A percentile compares a stretch with the other conserved stretches of the same genome.
These are phyloP conservation scores for Setaria viridis DNA, from an alignment of 202 grass and related monocot genomes.

Conservation along the genomic window DNA sequence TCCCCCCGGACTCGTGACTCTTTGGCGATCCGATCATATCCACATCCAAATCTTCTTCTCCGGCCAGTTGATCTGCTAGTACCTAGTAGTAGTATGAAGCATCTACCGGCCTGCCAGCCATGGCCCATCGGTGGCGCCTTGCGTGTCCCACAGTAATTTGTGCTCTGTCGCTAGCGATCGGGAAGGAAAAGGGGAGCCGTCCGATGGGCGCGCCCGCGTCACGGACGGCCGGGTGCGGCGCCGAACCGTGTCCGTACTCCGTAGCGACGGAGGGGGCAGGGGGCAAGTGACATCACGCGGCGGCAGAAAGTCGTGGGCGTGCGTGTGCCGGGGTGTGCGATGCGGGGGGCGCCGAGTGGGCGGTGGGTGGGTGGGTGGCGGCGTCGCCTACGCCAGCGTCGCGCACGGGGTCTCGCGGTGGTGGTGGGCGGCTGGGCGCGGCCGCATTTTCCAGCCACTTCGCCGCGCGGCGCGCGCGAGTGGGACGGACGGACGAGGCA, in stretches of 20 bases:
- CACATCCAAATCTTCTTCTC: constrained; percentile 20
- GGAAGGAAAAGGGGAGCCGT: background rate
- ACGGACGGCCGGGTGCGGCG: constrained; percentile 9
- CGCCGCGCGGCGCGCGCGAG: constrained; percentile 17
- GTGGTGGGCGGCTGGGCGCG: background rate
- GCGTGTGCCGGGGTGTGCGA: background rate
- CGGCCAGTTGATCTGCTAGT: background rate
- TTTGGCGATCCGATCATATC: background rate
- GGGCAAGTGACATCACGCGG: constrained; percentile 5
- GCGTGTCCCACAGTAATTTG: background rate
- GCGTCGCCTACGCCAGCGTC: background rate
- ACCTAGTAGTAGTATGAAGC: too few species aligned
- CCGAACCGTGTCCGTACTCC: background rate
- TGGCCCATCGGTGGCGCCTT: constrained; percentile 8
- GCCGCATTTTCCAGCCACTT: constrained; percentile 9
- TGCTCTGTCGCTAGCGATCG: background rate
- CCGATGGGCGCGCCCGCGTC: background rate
- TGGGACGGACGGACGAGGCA: background rate
- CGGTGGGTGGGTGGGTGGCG: background rate
- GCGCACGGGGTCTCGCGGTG: background rate
- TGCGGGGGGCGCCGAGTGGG: background rate
- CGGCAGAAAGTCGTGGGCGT: background rate
- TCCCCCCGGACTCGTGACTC: background rate
- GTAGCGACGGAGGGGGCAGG: background rate
- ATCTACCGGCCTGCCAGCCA: background rate